phyloP scores from a whole-genome alignment of 192 early-diverging fungal species.

The Geranomyces variabilis region DNA sequence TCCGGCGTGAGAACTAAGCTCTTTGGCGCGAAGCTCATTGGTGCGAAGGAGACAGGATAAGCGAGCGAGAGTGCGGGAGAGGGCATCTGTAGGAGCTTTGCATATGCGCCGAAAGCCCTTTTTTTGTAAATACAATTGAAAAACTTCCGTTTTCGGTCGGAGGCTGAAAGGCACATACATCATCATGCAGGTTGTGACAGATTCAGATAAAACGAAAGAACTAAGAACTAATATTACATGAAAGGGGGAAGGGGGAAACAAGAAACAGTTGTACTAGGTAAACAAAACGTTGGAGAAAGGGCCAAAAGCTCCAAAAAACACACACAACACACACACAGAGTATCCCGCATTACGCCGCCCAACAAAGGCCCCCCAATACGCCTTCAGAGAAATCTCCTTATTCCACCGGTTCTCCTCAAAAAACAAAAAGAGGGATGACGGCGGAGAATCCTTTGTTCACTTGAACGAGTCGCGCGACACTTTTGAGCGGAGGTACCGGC shows the following conservation, averaged over 20 bases:
- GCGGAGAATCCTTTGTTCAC: neutral
- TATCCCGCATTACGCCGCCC: neutral
- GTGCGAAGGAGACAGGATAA: too few species aligned
- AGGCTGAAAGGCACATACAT: too few species aligned
- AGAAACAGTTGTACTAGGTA: neutral
- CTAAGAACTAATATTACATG: neutral
- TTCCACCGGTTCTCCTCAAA: too few species aligned
- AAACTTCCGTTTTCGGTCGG: too few species aligned
- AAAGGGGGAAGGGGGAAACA: neutral
- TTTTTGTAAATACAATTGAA: too few species aligned
- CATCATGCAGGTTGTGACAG: too few species aligned
- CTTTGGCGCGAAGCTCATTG: too few species aligned
- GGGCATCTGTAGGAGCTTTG: too few species aligned
- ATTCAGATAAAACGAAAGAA: neutral
- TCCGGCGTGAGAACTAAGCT: too few species aligned
- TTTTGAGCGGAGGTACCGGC: neutral
- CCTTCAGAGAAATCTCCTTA: too few species aligned
- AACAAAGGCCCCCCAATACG: neutral
- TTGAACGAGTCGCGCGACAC: conserved; percentile 2
- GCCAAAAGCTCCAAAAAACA: neutral
- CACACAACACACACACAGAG: neutral
- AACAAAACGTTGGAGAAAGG: neutral
- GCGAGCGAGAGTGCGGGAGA: too few species aligned
- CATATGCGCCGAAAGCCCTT: too few species aligned
- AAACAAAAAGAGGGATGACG: neutral